Evolutionary conservation across 2,329 filamentous ascomycete genomes (phyloP).

Genomic region (Daldinia sp.): DNA sequence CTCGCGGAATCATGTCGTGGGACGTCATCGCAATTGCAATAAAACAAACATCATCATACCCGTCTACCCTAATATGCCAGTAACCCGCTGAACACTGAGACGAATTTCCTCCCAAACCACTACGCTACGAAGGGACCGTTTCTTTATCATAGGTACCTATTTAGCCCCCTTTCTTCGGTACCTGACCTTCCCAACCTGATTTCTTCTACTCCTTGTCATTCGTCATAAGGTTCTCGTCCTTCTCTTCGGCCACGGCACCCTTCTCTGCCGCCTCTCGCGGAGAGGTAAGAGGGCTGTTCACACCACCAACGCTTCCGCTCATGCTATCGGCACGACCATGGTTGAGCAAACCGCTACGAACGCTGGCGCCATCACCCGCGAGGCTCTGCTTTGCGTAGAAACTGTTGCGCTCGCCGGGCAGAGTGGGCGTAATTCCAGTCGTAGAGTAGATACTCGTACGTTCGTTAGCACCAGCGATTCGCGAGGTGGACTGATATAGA

Average conservation of each 20-base stretch:
- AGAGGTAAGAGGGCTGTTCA: conserved; percentile 72
- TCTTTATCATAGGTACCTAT: neutral
- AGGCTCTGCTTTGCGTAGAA: conserved; percentile 75
- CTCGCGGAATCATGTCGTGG: conserved; percentile 16
- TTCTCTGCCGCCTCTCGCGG: conserved; percentile 60
- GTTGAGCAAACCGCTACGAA: conserved; percentile 80
- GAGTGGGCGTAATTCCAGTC: conserved; percentile 73
- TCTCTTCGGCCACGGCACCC: conserved; percentile 46
- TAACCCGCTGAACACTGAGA: conserved; percentile 15
- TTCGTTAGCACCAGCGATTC: conserved; percentile 60
- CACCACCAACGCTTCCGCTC: conserved; percentile 76
- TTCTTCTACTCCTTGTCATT: conserved; percentile 36
- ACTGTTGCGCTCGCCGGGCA: conserved; percentile 83
- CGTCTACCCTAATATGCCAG: conserved; percentile 15
- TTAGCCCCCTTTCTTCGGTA: neutral
- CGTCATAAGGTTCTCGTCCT: conserved; percentile 44
- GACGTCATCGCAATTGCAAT: conserved; percentile 15
- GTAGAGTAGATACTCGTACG: conserved; percentile 86
- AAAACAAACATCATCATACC: conserved; percentile 23
- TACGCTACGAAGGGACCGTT: neutral
- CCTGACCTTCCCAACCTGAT: neutral
- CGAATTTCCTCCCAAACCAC: neutral
- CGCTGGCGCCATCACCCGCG: conserved; percentile 76
- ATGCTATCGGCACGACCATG: conserved; percentile 87
- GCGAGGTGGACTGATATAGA: conserved; percentile 63